These are phyloP conservation scores for Aspergillus viridinutans DNA, from an alignment of 2,329 filamentous ascomycete genomes.

Conservation along the genomic window DNA sequence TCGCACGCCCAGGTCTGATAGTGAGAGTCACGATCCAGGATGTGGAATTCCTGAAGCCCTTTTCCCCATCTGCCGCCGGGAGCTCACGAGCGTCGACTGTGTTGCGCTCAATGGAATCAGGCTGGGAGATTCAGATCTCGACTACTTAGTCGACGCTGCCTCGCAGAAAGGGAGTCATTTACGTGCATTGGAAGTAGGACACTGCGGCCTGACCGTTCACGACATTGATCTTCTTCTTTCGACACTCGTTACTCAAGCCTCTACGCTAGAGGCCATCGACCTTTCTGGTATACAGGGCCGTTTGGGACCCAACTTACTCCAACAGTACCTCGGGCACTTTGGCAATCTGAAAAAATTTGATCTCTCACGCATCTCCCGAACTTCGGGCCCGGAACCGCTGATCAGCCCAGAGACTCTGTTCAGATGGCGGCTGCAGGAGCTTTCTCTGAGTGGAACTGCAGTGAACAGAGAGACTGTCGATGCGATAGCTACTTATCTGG, in stretches of 20 bases:
- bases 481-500: constrained; percentile 61
- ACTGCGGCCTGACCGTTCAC: constrained; percentile 53
- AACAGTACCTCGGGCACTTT: constrained; percentile 63
- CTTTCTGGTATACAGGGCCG: constrained; percentile 64
- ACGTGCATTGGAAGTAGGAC: constrained; percentile 63
- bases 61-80: constrained; percentile 62
- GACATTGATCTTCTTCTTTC: constrained; percentile 58
- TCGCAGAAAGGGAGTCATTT: constrained; percentile 62
- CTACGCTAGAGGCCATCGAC: constrained; percentile 63
- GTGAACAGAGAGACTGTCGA: constrained; percentile 62
- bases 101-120: constrained; percentile 64
- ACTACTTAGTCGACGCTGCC: constrained; percentile 62
- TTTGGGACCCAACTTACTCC: constrained; percentile 60
- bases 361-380: constrained; percentile 61
- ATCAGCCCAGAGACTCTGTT: constrained; percentile 62
- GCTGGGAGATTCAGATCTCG: constrained; percentile 67
- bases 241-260: constrained; percentile 60
- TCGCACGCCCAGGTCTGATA: constrained; percentile 49
- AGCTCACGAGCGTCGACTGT: constrained; percentile 68
- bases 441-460: constrained; percentile 60
- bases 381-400: constrained; percentile 60
- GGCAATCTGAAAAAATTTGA: constrained; percentile 62
- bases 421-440: constrained; percentile 63
- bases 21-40: constrained; percentile 54
- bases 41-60: constrained; percentile 67